A percentile compares a stretch with the other conserved stretches of the same genome.
Conservation (phyloP, 1,139 yeast genomes). For the Scheffersomyces segobiensis region DNA sequence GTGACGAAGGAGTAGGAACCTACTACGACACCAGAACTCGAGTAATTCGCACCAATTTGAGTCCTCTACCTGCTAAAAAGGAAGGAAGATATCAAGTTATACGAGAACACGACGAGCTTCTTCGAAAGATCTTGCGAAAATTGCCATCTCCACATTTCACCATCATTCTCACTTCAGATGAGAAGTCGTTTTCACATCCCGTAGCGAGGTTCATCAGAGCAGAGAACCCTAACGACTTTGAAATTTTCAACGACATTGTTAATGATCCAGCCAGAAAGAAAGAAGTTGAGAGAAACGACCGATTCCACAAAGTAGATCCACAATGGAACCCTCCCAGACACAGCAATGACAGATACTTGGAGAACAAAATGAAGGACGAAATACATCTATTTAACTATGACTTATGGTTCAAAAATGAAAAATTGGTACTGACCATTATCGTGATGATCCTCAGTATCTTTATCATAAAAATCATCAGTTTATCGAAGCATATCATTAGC, state of each 20-base stretch:
- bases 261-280: constrained; percentile 44
- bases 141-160: constrained; percentile 69
- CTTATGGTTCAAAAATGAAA: constrained; percentile 42
- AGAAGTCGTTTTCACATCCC: constrained; percentile 28
- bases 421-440: constrained; percentile 35
- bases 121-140: constrained; percentile 55
- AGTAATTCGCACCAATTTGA: constrained; percentile 56
- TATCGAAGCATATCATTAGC: constrained; percentile 7
- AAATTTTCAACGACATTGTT: constrained; percentile 48
- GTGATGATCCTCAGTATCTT: constrained; percentile 27
- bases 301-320: constrained; percentile 37
- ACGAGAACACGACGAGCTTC: constrained; percentile 49
- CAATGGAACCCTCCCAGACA: constrained; percentile 29
- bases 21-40: constrained; percentile 64
- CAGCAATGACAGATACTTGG: constrained; percentile 33
- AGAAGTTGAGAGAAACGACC: constrained; percentile 59
- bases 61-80: constrained; percentile 43
- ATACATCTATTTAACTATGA: constrained; percentile 41
- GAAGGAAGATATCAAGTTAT: constrained; percentile 22
- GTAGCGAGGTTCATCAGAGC: constrained; percentile 28
- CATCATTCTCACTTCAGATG: constrained; percentile 48
- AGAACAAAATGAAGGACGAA: constrained; percentile 33
- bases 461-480: constrained; percentile 14
- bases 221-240: constrained; percentile 33
- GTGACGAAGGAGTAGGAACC: constrained; percentile 41